Evolutionary conservation across 371 early-diverging fungal species (phyloP), one percentile per base, ranked within the genome.

Genomic region (Mucor plumbeus): DNA sequence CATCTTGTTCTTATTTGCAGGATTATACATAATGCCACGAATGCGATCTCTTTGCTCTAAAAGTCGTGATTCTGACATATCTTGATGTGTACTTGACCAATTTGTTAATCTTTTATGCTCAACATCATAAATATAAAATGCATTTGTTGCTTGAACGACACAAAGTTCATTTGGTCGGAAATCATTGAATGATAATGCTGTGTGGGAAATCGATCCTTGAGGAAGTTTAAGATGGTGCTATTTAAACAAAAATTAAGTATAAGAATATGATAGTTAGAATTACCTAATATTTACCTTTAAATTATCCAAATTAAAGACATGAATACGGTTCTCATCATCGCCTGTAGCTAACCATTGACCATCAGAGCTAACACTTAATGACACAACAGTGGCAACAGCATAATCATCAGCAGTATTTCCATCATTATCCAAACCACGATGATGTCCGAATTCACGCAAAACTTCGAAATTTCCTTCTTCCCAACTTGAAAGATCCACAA

Each of bases 271-370:
- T 26, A 1, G 3, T 26, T 26, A 26, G 3, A 3, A 26, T 26
- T 26, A 26, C 26, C 26, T 26, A 26, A 26, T 26, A 26, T 26
- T 67, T 78, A 92, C 92, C 88, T 88, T 81, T 56, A 91, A 74
- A 39, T 85, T 84, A 66, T 93, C 92, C 55, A 95, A 68, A 59
- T 91, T 90, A 53, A 87, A 92, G n/a, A 96, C 85, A 67, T 88
- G 83, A 56, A 94, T 89, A 50, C 87, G 81, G 70, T 91, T 92
- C 9, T 80, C 74, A 64, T 90, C 79, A 73, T 95, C 96, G 5
- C 89, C 91, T 8, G 92, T 90, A 4, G 90, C 95, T 38, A 95
- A 74, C 89, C 91, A 94, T 69, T 88, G 88, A 17, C 91, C 92
- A 75, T 94, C 94, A 4, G 79, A 76, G 71, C 94, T 94, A 31